These are phyloP conservation scores for Backusella australiensis DNA, from an alignment of 192 early-diverging fungal species.

Conservation along the genomic window DNA sequence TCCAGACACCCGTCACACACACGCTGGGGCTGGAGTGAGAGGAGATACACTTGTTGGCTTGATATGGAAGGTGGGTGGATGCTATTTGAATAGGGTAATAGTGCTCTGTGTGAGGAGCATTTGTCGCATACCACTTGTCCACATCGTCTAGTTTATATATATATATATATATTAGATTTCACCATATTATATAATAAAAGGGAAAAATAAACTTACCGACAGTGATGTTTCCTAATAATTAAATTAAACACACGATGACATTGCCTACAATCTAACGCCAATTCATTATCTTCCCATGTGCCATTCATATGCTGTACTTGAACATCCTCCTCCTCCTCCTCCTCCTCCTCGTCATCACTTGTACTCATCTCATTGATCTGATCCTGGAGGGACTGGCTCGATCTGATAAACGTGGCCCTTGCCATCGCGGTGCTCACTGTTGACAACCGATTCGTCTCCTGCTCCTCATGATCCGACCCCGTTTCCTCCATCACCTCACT, in stretches of 20 bases:
- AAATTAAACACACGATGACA: constrained; percentile 21
- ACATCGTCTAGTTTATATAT: constrained; percentile 11
- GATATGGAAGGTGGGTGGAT: background rate
- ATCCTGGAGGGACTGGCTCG: background rate
- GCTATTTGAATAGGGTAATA: constrained; percentile 11
- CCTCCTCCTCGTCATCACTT: background rate
- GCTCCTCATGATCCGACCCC: background rate
- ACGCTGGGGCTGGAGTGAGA: constrained; percentile 17
- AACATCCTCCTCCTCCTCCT: no score
- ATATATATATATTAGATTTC: background rate
- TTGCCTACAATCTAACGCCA: constrained; percentile 9
- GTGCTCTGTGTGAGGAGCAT: constrained; percentile 20
- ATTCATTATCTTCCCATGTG: constrained; percentile 20
- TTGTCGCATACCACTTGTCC: constrained; percentile 25
- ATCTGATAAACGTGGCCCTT: background rate
- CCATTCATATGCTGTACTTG: background rate
- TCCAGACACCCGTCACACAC: constrained; percentile 21
- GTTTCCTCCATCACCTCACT: background rate
- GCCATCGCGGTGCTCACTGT: background rate
- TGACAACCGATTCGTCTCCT: background rate
- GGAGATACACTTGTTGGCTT: background rate
- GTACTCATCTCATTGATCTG: background rate
- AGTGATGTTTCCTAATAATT: constrained; percentile 23
- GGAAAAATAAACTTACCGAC: constrained; percentile 10
- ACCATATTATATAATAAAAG: background rate